Percentiles rank a stretch among this genome's conserved stretches.
phyloP scores from a whole-genome alignment of 139 green algal genomes.

The Closterium sp. region DNA sequence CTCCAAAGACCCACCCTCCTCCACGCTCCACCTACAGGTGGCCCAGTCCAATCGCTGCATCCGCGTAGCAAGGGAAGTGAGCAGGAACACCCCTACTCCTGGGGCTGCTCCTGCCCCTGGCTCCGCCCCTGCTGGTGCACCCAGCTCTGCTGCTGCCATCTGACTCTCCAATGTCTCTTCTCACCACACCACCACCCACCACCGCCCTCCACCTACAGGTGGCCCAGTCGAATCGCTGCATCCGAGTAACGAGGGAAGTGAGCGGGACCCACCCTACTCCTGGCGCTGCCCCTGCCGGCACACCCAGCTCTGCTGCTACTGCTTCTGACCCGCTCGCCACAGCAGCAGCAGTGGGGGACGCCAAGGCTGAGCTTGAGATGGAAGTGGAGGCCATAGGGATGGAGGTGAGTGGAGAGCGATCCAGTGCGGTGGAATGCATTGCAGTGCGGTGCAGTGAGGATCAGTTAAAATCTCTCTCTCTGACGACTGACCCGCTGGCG shows the following conservation, averaged over 20 bases:
- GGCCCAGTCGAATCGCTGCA: neutral
- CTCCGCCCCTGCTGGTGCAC: neutral
- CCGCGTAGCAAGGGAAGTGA: neutral
- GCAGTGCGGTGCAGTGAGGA: no score
- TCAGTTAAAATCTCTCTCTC: no score
- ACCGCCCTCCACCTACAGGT: neutral
- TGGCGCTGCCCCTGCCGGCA: neutral
- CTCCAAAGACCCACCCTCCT: no score
- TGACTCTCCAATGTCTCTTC: neutral
- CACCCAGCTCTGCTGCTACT: neutral
- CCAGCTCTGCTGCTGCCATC: neutral
- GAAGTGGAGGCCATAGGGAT: neutral
- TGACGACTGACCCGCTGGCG: no score
- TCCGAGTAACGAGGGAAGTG: neutral
- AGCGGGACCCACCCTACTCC: neutral
- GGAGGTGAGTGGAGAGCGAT: constrained; percentile 26
- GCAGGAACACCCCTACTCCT: neutral
- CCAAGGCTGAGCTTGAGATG: neutral
- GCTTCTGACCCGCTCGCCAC: neutral
- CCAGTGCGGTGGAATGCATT: constrained; percentile 16
- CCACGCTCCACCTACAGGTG: neutral
- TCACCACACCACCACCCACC: no score
- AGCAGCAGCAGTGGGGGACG: neutral
- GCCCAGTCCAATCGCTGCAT: neutral
- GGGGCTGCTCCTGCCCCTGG: no score